Evolutionary conservation across 2,329 filamentous ascomycete species (phyloP).

Genomic region (Phialophora macrospora): DNA sequence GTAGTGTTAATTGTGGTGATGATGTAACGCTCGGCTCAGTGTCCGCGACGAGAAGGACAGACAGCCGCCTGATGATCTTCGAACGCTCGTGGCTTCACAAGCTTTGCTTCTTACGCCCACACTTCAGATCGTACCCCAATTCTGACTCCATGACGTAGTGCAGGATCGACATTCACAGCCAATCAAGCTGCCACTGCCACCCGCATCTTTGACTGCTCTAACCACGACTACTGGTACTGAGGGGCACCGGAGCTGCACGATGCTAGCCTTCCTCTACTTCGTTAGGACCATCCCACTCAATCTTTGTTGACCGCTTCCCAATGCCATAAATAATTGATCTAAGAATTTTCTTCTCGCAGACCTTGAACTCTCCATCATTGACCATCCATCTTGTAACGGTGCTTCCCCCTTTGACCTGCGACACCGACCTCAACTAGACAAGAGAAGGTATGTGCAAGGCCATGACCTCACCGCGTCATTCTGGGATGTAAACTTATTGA

Average conservation of each 20-base stretch:
- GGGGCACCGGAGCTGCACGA: background rate
- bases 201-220: background rate
- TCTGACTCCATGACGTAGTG: background rate
- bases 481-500: background rate
- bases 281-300: background rate
- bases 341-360: background rate
- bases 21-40: no score
- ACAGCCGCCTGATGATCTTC: background rate
- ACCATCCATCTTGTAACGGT: background rate
- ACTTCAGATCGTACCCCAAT: background rate
- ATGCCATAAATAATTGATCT: conserved; percentile 1
- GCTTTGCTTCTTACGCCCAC: background rate
- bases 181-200: conserved; percentile 9
- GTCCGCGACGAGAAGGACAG: no score
- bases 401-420: background rate
- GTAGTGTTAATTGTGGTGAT: background rate
- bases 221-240: conserved; percentile 2
- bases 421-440: background rate
- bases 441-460: background rate
- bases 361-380: background rate
- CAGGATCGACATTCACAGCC: background rate
- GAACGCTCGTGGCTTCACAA: background rate
- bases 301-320: conserved; percentile 1
- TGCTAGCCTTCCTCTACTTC: background rate
- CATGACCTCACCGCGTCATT: background rate